Evolutionary conservation across 192 early-diverging fungal genomes (phyloP).

Genomic region (Coemansia sp.): DNA sequence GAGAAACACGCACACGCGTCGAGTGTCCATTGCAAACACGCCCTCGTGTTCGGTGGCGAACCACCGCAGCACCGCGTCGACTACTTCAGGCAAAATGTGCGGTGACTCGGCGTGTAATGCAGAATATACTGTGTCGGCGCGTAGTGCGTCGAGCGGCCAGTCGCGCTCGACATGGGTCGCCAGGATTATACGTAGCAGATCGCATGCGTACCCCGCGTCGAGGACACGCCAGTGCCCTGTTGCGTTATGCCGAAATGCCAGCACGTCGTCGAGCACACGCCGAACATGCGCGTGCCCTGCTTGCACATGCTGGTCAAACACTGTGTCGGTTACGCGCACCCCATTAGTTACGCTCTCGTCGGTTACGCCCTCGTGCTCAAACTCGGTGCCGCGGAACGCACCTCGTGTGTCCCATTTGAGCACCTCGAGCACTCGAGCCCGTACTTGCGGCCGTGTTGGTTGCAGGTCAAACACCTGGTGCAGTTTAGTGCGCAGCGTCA

Average conservation of each 20-base stretch:
- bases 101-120: conserved; percentile 18
- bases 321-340: conserved; percentile 14
- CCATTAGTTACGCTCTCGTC: neutral
- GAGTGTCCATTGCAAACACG: conserved; percentile 27
- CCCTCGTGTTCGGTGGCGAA: conserved; percentile 10
- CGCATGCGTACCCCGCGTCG: conserved; percentile 35
- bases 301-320: conserved; percentile 28
- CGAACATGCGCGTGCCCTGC: conserved; percentile 17
- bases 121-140: conserved; percentile 10
- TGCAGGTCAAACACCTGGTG: conserved; percentile 54
- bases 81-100: conserved; percentile 19
- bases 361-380: conserved; percentile 16
- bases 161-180: conserved; percentile 43
- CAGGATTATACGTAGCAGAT: conserved; percentile 40
- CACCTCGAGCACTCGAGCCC: conserved; percentile 31
- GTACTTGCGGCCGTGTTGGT: conserved; percentile 29
- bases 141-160: conserved; percentile 30
- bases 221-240: conserved; percentile 31
- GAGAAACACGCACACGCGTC: conserved; percentile 31
- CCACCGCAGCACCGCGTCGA: conserved; percentile 31
- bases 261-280: conserved; percentile 36
- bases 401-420: conserved; percentile 42
- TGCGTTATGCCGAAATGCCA: conserved; percentile 30
- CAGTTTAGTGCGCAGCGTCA: conserved; percentile 33
- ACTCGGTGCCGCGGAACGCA: conserved; percentile 39